A percentile compares a stretch with the other conserved stretches of the same genome.
These are phyloP conservation scores for Artemisia argyi DNA, from an alignment of 129 eudicot genomes.

Conservation along the genomic window DNA sequence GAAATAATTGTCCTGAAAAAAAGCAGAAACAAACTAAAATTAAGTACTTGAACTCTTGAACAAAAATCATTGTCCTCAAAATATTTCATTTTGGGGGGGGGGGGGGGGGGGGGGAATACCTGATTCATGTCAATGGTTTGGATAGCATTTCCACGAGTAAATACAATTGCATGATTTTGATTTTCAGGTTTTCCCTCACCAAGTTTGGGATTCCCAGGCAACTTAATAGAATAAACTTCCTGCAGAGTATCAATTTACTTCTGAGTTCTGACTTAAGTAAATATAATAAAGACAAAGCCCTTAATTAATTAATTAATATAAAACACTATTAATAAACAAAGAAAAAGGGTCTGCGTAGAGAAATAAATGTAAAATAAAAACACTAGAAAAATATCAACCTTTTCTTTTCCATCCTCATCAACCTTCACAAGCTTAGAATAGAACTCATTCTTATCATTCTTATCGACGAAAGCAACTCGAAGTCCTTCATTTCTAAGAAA, in stretches of 20 bases:
- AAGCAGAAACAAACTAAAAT: no score
- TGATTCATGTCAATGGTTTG: slow-evolving; percentile 99
- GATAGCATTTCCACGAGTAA: no score
- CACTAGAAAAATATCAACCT: slow-evolving; percentile 38
- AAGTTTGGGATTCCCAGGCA: slow-evolving; percentile 93
- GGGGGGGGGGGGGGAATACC: no score
- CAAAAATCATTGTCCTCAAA: no score
- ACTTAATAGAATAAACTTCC: slow-evolving; percentile 90
- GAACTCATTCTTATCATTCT: slow-evolving; percentile 60
- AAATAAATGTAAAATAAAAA: background rate
- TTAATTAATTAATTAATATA: background rate
- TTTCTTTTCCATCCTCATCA: slow-evolving; percentile 88
- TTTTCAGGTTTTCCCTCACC: slow-evolving; percentile 99
- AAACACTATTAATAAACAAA: background rate
- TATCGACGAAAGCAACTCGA: slow-evolving; percentile 91
- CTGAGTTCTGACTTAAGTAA: background rate
- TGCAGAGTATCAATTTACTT: slow-evolving; percentile 28
- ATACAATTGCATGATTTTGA: slow-evolving; percentile 89
- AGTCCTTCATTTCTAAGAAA: slow-evolving; percentile 84
- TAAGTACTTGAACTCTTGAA: no score
- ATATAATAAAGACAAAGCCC: background rate
- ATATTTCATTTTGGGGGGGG: no score
- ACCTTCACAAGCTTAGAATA: slow-evolving; percentile 93
- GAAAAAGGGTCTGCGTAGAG: background rate
- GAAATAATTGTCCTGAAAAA: slow-evolving; percentile 72